phyloP scores from a whole-genome alignment of 768 basidiomycete species.

The Lactarius pseudohatsudake region DNA sequence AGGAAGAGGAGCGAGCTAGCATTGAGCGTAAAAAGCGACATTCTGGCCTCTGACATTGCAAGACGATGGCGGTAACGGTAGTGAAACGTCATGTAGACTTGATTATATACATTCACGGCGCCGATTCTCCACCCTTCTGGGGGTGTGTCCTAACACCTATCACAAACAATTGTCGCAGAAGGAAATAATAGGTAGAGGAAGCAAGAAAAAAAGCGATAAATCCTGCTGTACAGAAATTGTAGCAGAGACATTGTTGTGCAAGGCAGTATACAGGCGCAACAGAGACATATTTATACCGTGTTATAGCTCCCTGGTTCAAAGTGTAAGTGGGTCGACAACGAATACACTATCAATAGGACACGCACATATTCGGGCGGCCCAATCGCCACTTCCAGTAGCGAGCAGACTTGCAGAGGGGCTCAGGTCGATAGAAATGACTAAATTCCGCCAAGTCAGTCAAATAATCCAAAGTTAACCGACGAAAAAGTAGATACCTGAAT shows the following conservation, averaged over 20 bases:
- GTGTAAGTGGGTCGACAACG: slow-evolving; percentile 3
- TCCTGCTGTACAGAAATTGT: slow-evolving; percentile 16
- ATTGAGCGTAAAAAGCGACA: slow-evolving; percentile 7
- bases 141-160: slow-evolving; percentile 19
- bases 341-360: slow-evolving; percentile 18
- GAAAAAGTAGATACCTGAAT: slow-evolving; percentile 47
- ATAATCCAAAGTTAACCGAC: slow-evolving; percentile 3
- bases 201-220: slow-evolving; percentile 22
- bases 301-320: slow-evolving; percentile 31
- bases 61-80: slow-evolving; percentile 3
- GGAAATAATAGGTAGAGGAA: slow-evolving; percentile 17
- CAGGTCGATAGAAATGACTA: slow-evolving; percentile 73
- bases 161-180: slow-evolving; percentile 15
- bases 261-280: slow-evolving; percentile 5
- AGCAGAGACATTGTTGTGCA: slow-evolving; percentile 18
- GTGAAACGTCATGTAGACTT: slow-evolving; percentile 10
- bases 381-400: slow-evolving; percentile 72
- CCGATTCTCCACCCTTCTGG: slow-evolving; percentile 8
- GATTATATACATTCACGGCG: slow-evolving; percentile 25
- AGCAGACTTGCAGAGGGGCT: slow-evolving; percentile 58
- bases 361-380: slow-evolving; percentile 68
- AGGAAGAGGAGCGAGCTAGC: neutral
- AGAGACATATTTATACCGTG: slow-evolving; percentile 22
- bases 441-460: slow-evolving; percentile 3
- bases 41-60: slow-evolving; percentile 16